Evolutionary conservation across 2,329 filamentous ascomycete species (phyloP).

Genomic region (Colletotrichum musae): DNA sequence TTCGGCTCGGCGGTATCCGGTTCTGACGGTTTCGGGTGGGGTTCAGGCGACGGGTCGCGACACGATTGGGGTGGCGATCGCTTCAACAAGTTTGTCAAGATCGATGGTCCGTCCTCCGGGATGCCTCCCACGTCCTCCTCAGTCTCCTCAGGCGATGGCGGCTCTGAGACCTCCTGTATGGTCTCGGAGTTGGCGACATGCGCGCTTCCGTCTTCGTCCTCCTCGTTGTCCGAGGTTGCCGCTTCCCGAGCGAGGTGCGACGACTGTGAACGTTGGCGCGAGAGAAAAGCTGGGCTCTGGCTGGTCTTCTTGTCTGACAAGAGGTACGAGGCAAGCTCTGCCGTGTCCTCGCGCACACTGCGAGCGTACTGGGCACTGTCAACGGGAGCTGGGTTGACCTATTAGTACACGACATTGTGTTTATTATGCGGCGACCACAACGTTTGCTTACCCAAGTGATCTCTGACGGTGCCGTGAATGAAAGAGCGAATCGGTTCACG

Average conservation of each 20-base stretch:
- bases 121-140: constrained; percentile 47
- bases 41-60: constrained; percentile 44
- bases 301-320: constrained; percentile 73
- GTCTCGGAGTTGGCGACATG: constrained; percentile 57
- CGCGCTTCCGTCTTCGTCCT: constrained; percentile 42
- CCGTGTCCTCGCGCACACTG: constrained; percentile 87
- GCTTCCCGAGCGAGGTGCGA: constrained; percentile 47
- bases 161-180: constrained; percentile 75
- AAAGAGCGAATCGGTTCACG: constrained; percentile 81
- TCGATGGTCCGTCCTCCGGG: constrained; percentile 56
- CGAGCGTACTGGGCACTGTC: constrained; percentile 83
- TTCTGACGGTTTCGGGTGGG: constrained; percentile 40
- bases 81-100: constrained; percentile 65
- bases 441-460: constrained; percentile 66
- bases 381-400: constrained; percentile 57
- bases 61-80: constrained; percentile 61
- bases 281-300: constrained; percentile 62
- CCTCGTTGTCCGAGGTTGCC: constrained; percentile 46
- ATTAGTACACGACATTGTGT: constrained; percentile 11
- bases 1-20: constrained; percentile 24
- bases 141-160: constrained; percentile 58
- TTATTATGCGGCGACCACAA: constrained; percentile 3
- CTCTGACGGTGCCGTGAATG: constrained; percentile 75
- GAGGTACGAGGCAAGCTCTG: constrained; percentile 87
- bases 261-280: constrained; percentile 53